Conservation (phyloP, 306 rosid genomes). For the Pachyrhizus erosus region DNA sequence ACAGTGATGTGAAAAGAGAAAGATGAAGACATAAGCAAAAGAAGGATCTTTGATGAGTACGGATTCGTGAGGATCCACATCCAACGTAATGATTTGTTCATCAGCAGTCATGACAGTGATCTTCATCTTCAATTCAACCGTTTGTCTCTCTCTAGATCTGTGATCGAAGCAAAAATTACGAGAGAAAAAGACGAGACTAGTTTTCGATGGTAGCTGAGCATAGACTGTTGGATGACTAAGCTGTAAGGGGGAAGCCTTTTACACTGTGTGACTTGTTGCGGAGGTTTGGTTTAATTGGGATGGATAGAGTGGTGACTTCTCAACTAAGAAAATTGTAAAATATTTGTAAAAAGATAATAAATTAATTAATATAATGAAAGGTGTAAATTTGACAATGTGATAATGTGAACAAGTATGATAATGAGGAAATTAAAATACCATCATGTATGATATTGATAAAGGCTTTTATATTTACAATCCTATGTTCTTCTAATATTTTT, state of each 20-base stretch:
- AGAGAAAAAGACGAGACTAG: not conserved
- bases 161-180: not conserved
- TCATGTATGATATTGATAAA: too few species aligned
- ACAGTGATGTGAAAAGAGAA: slow-evolving; percentile 10
- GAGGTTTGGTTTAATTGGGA: not conserved
- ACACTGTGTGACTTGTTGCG: not conserved
- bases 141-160: slow-evolving; percentile 31
- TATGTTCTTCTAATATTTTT: too few species aligned
- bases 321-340: not conserved
- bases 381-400: too few species aligned
- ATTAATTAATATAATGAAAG: too few species aligned
- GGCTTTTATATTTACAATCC: too few species aligned
- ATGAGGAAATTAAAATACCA: too few species aligned
- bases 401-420: too few species aligned
- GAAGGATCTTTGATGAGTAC: slow-evolving; percentile 53
- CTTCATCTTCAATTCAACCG: slow-evolving; percentile 56
- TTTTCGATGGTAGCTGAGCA: not conserved
- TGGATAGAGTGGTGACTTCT: not conserved
- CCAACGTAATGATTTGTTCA: slow-evolving; percentile 77
- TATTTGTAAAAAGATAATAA: not conserved
- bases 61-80: slow-evolving; percentile 93
- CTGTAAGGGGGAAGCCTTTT: not conserved
- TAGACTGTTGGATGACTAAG: slow-evolving; percentile 4
- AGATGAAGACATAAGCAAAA: not conserved
- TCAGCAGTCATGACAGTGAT: slow-evolving; percentile 94